A percentile compares a stretch with the other conserved stretches of the same genome.
Evolutionary conservation across 495 filamentous ascomycete species (phyloP).

Genomic region (Lasiosphaeria miniovina): DNA sequence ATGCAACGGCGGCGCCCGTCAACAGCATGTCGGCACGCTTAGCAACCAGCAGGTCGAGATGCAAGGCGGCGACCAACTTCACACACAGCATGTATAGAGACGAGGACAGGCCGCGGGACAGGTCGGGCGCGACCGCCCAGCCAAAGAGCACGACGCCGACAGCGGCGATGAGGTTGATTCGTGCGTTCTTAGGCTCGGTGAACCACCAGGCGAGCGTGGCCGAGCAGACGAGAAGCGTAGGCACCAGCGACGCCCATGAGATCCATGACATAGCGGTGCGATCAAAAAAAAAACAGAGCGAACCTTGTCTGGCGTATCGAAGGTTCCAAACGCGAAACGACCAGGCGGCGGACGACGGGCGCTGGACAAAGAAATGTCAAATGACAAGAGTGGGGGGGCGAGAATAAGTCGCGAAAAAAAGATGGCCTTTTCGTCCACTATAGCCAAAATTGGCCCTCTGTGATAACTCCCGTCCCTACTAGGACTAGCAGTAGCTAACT

Average conservation of each 20-base stretch:
- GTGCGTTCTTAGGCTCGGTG: slow-evolving; percentile 45
- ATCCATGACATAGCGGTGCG: slow-evolving; percentile 51
- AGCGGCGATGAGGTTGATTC: slow-evolving; percentile 44
- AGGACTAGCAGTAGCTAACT: neutral
- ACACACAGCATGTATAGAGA: slow-evolving; percentile 36
- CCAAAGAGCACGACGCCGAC: slow-evolving; percentile 46
- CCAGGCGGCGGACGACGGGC: neutral
- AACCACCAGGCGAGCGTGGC: slow-evolving; percentile 50
- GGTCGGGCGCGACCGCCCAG: slow-evolving; percentile 43
- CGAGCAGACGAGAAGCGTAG: slow-evolving; percentile 48
- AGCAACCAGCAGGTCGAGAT: slow-evolving; percentile 37
- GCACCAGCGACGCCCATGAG: slow-evolving; percentile 47
- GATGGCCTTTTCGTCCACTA: neutral
- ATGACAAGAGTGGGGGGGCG: neutral
- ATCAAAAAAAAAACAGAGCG: slow-evolving; percentile 2
- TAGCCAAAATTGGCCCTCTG: neutral
- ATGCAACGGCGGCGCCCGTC: slow-evolving; percentile 43
- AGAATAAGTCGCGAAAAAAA: neutral
- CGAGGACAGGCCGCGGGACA: slow-evolving; percentile 37
- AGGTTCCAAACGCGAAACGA: neutral
- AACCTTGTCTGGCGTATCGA: neutral
- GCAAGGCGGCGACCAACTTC: slow-evolving; percentile 31
- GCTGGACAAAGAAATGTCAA: neutral
- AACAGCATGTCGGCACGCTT: slow-evolving; percentile 47
- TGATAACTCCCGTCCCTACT: no score